A percentile compares a stretch with the other conserved stretches of the same genome.
phyloP scores from a whole-genome alignment of 305 asterid species.

The Fraxinus sp. region DNA sequence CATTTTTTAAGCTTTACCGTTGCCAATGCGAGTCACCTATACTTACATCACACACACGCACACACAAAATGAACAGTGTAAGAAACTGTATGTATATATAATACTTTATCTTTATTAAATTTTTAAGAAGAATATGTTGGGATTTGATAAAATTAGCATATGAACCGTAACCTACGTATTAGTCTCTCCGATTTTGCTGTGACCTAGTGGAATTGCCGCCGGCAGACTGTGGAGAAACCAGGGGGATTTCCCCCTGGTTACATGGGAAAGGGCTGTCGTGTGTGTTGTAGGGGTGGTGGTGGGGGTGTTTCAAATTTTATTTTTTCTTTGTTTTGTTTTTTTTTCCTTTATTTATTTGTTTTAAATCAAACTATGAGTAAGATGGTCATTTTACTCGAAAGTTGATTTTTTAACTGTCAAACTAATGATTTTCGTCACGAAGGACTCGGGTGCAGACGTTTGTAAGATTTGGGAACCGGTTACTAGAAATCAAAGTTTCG shows the following conservation, averaged over 20 bases:
- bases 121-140: neutral
- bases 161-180: neutral
- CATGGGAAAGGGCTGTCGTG: neutral
- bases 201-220: neutral
- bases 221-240: neutral
- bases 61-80: neutral
- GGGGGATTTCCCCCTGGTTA: neutral
- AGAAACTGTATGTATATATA: neutral
- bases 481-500: neutral
- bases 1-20: neutral
- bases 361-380: neutral
- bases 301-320: neutral
- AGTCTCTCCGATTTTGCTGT: neutral
- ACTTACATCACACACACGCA: neutral
- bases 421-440: neutral
- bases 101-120: neutral
- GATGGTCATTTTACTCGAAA: neutral
- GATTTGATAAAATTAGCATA: neutral
- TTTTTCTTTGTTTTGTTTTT: no score
- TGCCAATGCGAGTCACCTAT: neutral
- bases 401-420: neutral
- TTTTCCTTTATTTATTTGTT: constrained; percentile 19
- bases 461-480: neutral
- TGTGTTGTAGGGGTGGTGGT: neutral
- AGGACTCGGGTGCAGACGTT: neutral